These are phyloP conservation scores for Annulohypoxylon moriforme DNA, from an alignment of 495 filamentous ascomycete genomes.

Conservation along the genomic window DNA sequence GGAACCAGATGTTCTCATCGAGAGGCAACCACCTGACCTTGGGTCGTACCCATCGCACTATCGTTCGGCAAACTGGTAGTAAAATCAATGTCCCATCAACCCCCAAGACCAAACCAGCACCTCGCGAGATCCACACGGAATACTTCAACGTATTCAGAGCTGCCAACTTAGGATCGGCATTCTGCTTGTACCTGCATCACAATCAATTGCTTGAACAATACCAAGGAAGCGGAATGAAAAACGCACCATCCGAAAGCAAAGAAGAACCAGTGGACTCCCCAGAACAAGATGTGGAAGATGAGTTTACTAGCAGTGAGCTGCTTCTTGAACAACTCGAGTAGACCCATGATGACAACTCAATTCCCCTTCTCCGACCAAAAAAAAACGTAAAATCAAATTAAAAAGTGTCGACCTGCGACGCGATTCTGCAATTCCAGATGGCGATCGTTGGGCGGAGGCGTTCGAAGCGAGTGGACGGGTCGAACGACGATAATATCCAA, in stretches of 20 bases:
- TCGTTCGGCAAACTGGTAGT: slow-evolving; percentile 92
- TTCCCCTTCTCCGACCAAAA: slow-evolving; percentile 43
- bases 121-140: slow-evolving; percentile 96
- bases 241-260: slow-evolving; percentile 92
- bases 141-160: slow-evolving; percentile 83
- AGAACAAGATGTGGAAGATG: slow-evolving; percentile 87
- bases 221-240: slow-evolving; percentile 2
- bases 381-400: slow-evolving; percentile 43
- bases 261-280: slow-evolving; percentile 80
- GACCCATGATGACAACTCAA: slow-evolving; percentile 54
- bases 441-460: slow-evolving; percentile 32
- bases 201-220: slow-evolving; percentile 37
- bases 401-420: slow-evolving; percentile 66
- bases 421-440: slow-evolving; percentile 38
- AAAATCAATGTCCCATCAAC: slow-evolving; percentile 90
- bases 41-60: slow-evolving; percentile 84
- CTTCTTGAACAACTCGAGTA: slow-evolving; percentile 58
- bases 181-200: slow-evolving; percentile 78
- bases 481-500: slow-evolving; percentile 25
- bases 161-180: slow-evolving; percentile 69
- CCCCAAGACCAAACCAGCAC: slow-evolving; percentile 83
- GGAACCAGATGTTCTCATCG: slow-evolving; percentile 96
- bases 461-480: slow-evolving; percentile 37
- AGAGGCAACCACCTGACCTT: slow-evolving; percentile 89
- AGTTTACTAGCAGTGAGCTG: slow-evolving; percentile 75